A percentile compares a stretch with the other conserved stretches of the same genome.
Conservation (phyloP, 441 rosid genomes). For the Biscutella laevigata region DNA sequence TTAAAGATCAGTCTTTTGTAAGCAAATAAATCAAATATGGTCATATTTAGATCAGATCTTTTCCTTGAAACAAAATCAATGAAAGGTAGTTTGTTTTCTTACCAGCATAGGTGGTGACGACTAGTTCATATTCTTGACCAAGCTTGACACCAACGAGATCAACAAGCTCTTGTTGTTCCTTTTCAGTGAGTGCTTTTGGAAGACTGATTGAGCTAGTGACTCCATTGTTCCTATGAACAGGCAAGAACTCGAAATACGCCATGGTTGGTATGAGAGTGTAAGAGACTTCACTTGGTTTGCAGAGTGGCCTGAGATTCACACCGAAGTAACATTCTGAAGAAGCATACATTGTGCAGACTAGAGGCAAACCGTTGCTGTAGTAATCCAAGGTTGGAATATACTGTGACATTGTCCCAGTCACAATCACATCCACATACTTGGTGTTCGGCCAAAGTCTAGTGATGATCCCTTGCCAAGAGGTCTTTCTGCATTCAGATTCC, state of each 20-base stretch:
- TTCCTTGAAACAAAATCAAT: background rate
- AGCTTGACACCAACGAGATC: conserved; percentile 69
- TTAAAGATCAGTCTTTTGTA: background rate
- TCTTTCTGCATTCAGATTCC: conserved; percentile 45
- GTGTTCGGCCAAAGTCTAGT: conserved; percentile 92
- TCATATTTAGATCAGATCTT: background rate
- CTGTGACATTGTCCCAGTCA: conserved; percentile 74
- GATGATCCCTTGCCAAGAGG: conserved; percentile 87
- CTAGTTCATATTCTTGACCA: conserved; percentile 68
- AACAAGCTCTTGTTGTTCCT: conserved; percentile 48
- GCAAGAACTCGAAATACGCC: conserved; percentile 73
- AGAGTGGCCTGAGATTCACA: conserved; percentile 50
- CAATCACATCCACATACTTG: conserved; percentile 79
- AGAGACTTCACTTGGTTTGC: conserved; percentile 62
- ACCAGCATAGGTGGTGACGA: conserved; percentile 77
- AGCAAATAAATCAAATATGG: background rate
- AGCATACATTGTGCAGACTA: conserved; percentile 68
- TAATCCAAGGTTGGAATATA: conserved; percentile 63
- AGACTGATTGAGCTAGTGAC: conserved; percentile 44
- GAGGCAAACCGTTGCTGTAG: conserved; percentile 55
- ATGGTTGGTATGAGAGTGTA: conserved; percentile 60
- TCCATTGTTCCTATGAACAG: conserved; percentile 47
- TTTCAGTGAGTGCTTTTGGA: conserved; percentile 52
- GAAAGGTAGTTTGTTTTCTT: background rate
- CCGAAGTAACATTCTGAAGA: conserved; percentile 74